Conservation (phyloP, 352 stramenopile species). For the Phytophthora brassicae region DNA sequence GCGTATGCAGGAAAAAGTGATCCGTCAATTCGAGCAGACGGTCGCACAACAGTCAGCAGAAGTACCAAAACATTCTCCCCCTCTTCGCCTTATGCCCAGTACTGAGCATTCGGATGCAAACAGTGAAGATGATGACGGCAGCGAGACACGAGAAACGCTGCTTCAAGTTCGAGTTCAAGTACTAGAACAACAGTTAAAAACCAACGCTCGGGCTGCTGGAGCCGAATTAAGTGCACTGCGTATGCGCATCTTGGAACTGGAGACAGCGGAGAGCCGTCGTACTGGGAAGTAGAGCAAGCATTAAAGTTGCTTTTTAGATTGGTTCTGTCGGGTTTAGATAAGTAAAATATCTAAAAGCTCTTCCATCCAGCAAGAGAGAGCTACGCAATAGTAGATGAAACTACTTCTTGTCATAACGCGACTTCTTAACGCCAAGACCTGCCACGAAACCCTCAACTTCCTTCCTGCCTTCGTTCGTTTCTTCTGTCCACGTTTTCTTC, state of each 20-base stretch:
- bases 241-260: conserved; percentile 66
- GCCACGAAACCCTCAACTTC: conserved; percentile 87
- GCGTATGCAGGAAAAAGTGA: conserved; percentile 79
- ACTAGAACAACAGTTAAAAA: conserved; percentile 66
- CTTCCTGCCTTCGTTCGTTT: conserved; percentile 67
- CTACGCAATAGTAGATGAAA: background rate
- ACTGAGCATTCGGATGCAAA: background rate
- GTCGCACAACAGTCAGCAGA: conserved; percentile 42
- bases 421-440: conserved; percentile 71
- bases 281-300: conserved; percentile 26
- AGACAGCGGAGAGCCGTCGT: conserved; percentile 25
- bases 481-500: conserved; percentile 57
- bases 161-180: conserved; percentile 57
- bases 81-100: background rate
- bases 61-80: background rate
- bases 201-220: conserved; percentile 61
- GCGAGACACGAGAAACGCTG: conserved; percentile 27
- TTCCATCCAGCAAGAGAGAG: too few species aligned
- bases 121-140: conserved; percentile 1
- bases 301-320: background rate
- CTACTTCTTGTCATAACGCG: conserved; percentile 62
- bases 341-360: conserved; percentile 15
- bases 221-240: conserved; percentile 62
- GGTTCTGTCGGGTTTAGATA: conserved; percentile 23
- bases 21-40: conserved; percentile 71